phyloP scores from a whole-genome alignment of 2,329 filamentous ascomycete genomes.

The Talaromyces funiculosus region DNA sequence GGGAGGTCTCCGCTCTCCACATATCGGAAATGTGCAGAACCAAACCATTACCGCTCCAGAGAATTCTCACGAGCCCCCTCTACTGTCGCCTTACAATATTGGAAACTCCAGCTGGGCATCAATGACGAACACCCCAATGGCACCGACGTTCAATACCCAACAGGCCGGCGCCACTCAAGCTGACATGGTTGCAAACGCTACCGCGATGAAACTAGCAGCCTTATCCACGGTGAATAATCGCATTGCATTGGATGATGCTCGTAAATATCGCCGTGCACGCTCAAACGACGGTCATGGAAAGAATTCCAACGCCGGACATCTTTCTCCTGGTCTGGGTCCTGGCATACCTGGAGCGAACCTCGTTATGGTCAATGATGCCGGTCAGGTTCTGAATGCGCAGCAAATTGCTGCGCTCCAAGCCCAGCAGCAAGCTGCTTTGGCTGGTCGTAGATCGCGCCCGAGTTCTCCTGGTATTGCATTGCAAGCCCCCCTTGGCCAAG shows the following conservation, averaged over 20 bases:
- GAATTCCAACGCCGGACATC: constrained; percentile 46
- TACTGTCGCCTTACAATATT: constrained; percentile 73
- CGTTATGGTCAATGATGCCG: constrained; percentile 91
- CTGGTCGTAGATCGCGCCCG: constrained; percentile 73
- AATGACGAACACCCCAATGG: constrained; percentile 97
- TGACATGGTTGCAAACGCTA: constrained; percentile 98
- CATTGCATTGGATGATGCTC: constrained; percentile 91
- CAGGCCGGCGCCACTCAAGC: constrained; percentile 63
- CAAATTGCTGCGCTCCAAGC: constrained; percentile 77
- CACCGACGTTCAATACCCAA: constrained; percentile 67
- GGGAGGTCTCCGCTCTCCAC: constrained; percentile 73
- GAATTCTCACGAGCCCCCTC: constrained; percentile 63
- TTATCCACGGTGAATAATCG: constrained; percentile 97
- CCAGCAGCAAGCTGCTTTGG: constrained; percentile 53
- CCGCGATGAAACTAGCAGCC: constrained; percentile 96
- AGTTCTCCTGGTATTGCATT: constrained; percentile 83
- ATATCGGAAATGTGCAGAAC: constrained; percentile 71
- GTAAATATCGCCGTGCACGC: constrained; percentile 86
- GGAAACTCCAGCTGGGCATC: constrained; percentile 94
- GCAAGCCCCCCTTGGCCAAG: constrained; percentile 58
- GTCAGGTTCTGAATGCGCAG: constrained; percentile 78
- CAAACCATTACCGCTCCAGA: constrained; percentile 74
- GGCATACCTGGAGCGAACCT: constrained; percentile 68
- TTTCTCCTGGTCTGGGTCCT: constrained; percentile 61
- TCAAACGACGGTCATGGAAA: constrained; percentile 68